Evolutionary conservation across 208 protist genomes (phyloP), one percentile per base, ranked within the genome.

Genomic region (Wallacemonas sp.): DNA sequence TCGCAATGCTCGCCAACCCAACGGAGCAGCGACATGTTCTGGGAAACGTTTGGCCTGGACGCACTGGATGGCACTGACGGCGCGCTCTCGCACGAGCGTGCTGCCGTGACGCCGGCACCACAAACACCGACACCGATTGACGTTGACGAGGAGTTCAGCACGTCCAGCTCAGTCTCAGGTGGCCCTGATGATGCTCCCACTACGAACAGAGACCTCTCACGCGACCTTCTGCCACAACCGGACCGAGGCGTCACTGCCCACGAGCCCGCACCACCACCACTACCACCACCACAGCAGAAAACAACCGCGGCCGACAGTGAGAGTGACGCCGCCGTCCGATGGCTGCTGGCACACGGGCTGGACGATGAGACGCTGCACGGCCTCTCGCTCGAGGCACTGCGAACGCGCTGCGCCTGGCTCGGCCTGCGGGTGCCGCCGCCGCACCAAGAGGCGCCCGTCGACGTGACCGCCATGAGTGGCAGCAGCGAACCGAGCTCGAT

Each of bases 11-110:
- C 36, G 4, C 9, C 9, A 49, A 17, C 4, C 9, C 44, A 23
- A 23, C 48, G 27, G 24, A 56, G 30, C 32, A 58, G 52, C 52
- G 52, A 39, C 32, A 41, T 43, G 4, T 75, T 69, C 63, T 83
- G 77, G 77, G 68, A 66, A 32, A 65, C 56, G 2, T 77, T 76
- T 41, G 77, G 77, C 30, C 69, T 83, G 23, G 72, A 72, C 24
- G 72, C 77, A 3, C 60, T 83, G 17, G 39, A 66, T 14, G 56
- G 30, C 23, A 43, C 36, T 6, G 36, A 6, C 14, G 36, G 6
- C 9, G 36, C 36, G 36, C n/a, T n/a, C n/a, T n/a, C n/a, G n/a
- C n/a, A n/a, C n/a, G n/a, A n/a, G n/a, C n/a, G n/a, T n/a, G n/a
- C n/a, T n/a, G n/a, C n/a, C n/a, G n/a, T n/a, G n/a, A n/a, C n/a